Conservation (phyloP, 805 yeast genomes). For the Candida corydali region DNA sequence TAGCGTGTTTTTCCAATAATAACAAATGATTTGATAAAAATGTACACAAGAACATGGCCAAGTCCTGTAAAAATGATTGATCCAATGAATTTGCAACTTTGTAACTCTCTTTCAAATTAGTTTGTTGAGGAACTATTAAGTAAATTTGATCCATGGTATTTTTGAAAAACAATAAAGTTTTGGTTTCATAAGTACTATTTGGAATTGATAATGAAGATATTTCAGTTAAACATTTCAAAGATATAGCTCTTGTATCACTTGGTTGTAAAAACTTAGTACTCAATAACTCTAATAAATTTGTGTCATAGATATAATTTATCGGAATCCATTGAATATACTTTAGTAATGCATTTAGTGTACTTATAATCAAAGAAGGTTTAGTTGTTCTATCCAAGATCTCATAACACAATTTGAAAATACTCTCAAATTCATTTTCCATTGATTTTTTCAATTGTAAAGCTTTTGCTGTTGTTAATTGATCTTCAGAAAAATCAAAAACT, state of each 20-base stretch:
- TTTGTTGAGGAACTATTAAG: constrained; percentile 64
- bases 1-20: constrained; percentile 59
- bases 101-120: constrained; percentile 72
- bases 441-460: constrained; percentile 76
- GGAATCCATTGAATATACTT: constrained; percentile 96
- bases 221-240: constrained; percentile 92
- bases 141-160: constrained; percentile 68
- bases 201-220: constrained; percentile 64
- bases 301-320: constrained; percentile 81
- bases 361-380: constrained; percentile 76
- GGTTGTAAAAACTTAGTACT: constrained; percentile 74
- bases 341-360: constrained; percentile 78
- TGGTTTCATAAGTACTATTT: constrained; percentile 31
- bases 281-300: constrained; percentile 69
- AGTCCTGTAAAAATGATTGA: constrained; percentile 91
- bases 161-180: constrained; percentile 67
- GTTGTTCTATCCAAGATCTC: constrained; percentile 88
- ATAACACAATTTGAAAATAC: constrained; percentile 87
- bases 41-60: constrained; percentile 88
- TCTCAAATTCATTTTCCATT: constrained; percentile 87
- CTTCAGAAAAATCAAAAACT: constrained; percentile 92
- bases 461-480: constrained; percentile 95
- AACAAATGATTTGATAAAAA: constrained; percentile 71
- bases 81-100: constrained; percentile 72
- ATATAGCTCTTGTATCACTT: constrained; percentile 72